Evolutionary conservation across 208 protist species (phyloP), one percentile per base, ranked within the genome.

Genomic region (Acanthamoeba healyi): DNA sequence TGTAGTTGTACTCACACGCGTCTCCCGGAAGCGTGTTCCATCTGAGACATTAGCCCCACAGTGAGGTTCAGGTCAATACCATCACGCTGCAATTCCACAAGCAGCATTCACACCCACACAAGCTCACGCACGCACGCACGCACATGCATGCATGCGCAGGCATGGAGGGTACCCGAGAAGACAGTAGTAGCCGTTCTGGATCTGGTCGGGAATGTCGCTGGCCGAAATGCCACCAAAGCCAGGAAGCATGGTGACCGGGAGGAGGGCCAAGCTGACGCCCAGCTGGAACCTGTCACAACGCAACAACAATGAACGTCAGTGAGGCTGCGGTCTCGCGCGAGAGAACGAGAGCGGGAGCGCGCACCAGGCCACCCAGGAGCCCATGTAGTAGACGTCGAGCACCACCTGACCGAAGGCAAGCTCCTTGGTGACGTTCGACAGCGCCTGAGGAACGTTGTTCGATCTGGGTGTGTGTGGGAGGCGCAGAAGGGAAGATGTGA

Each of bases 1-100:
- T 54, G 34, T 77, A 95, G 54, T 92, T 89, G 61, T 94, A 65
- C 38, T 95, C 61, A 40, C 94, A 95, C 40, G 87, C 36, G 40
- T 95, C 94, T 22, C 79, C 93, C 10, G 93, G 36, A 29, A 91
- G 26, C 77, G 77, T 86, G 46, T 86, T 86, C 77, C 77, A 86
- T 49, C 72, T 82, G 72, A 26, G n/a, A n/a, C n/a, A 72, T 32
- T 12, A 14, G 5, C 17, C 6, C 49, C 1, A 4, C 49, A 58
- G 46, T 9, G 29, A 0, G n/a, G 34, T 51, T 56, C 7, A 15
- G 17, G 24, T 19, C 24, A 58, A 56, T 72, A 93, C 15, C 15
- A 0, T 19, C 49, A 19, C 49, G 49, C 22, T 54, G 15, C 49
- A 19, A 24, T 54, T 2, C 15, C 15, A 15, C 12, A 49, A 49